Evolutionary conservation across 164 flowering plant species (phyloP), one percentile per base, ranked within the genome.

Genomic region (Magnolia kwangsiensis): DNA sequence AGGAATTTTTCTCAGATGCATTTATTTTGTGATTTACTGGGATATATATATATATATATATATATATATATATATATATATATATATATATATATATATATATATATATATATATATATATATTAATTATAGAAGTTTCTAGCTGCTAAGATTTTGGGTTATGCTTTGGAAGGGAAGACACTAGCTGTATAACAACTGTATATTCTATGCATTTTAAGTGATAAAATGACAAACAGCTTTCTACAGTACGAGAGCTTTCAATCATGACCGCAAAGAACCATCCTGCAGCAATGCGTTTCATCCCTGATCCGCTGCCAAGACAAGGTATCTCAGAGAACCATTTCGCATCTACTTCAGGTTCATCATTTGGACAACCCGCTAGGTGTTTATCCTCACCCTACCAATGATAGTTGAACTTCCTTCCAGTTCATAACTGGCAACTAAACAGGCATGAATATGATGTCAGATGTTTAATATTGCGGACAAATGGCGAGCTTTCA

Each of bases 161-260:
- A 68, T 65, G 45, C 76, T 75, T 23, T 74, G 27, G 49, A 69
- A 78, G 66, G 27, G 71, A 70, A 37, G 71, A 23, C 69, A 82
- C 61, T 45, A 50, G 70, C 68, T 79, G 23, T 72, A 37, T 37
- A 80, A 64, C 75, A 71, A 75, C 75, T 72, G 79, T 78, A 55
- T 8, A 80, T 81, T 86, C 79, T 66, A 77, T 88, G 78, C 89
- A 78, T 84, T 87, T 86, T 87, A 95, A 93, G 96, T 91, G 90
- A 90, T 94, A 86, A 91, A 86, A 89, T 96, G 95, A 89, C 95
- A 89, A 91, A 96, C 99, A 96, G 99, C 98, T 96, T 92, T 92
- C 96, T 90, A 90, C 97, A 90, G 99, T 96, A 87, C 92, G 99
- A 75, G 98, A 96, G 87, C 96, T 96, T 74, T 96, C 99, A 74